Base-by-base conservation (phyloP, 306 rosid genomes). In the Styphnolobium japonicum region DNA sequence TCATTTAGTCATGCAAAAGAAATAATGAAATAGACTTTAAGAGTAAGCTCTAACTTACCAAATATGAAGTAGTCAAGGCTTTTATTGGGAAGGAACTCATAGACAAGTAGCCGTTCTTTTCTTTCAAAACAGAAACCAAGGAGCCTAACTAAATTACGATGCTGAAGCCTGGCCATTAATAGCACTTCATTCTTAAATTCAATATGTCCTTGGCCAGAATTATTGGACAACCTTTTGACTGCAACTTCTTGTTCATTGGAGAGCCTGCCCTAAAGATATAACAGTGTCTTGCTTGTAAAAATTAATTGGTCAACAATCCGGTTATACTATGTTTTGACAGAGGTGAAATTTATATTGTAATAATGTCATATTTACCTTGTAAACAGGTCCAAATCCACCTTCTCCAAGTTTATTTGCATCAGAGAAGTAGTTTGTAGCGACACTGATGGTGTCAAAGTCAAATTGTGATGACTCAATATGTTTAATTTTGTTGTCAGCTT, bases 371-470 rank as follows among this genome's bases (percentile, higher is more conserved):
- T 23, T 33, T 85, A 89, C 93, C 89, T 73, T 87, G 71, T 87
- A 91, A 74, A 88, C 89, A 53, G 75, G 55, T 39, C 96, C 96
- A 77, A 88, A 88, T 61, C 91, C 89, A 15, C 93, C 93, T 73
- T 85, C 71, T 49, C 96, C 92, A 36, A 88, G 84, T 42, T 84
- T 89, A 15, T 89, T 89, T 57, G 45, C 81, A 40, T 81, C 77
- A 19, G 87, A 84, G 63, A 91, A 88, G 53, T 85, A 33, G 67
- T 85, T 19, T 2, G 91, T 87, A 0, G 89, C 86, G 0, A 36
- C 56, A 69, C 29, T 53, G 53, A 88, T 85, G 10, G 77, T 70
- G 18, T 46, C 73, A 34, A 85, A 87, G 56, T 71, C 74, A 10
- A 81, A 83, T 22, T 75, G 80, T 48, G 73, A 31, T 7, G 85